Evolutionary conservation across 306 rosid genomes (phyloP), one percentile per base, ranked within the genome.

Genomic region (Crotalaria pallida): DNA sequence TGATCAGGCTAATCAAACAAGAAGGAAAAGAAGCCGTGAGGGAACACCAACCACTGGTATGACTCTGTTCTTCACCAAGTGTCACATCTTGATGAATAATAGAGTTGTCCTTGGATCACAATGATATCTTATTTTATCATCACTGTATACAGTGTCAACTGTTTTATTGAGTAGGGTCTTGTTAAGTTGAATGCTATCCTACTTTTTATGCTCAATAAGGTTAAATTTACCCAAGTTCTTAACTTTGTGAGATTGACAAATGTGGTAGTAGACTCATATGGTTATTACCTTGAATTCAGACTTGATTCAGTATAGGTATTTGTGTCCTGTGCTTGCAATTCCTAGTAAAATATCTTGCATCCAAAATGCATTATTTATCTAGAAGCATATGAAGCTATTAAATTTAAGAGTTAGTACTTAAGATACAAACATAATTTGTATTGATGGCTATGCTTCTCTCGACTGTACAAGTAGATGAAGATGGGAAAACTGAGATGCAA

Each of bases 11-110:
- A 82, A 77, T 85, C 92, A 85, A 84, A 58, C 82, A 60, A 79
- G 83, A 79, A 82, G 84, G 82, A 90, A 84, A 85, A 87, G 97
- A 85, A 88, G 94, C 83, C 83, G 84, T 34, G 96, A 90, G 74
- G 87, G 81, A 74, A 88, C 96, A 71, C 92, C 96, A 58, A 60
- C 82, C 74, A 72, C 88, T 76, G 96, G 97, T 90, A 90, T 60
- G 84, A 73, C 77, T 76, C 50, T 74, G 75, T 75, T 82, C 84
- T 86, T 74, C 80, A 58, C 74, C 82, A 51, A 78, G 80, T 73
- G 73, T 85, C 56, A 33, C 72, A 68, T 66, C 71, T 71, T 80
- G 73, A 65, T 58, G 73, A 80, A 67, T 47, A 26, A 75, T 73
- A 65, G 67, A 75, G 68, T 63, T 71, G 73, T 52, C 75, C 80